Evolutionary conservation across 2,329 filamentous ascomycete genomes (phyloP), one percentile per base, ranked within the genome.

Genomic region (Coleophoma eucalyptorum): DNA sequence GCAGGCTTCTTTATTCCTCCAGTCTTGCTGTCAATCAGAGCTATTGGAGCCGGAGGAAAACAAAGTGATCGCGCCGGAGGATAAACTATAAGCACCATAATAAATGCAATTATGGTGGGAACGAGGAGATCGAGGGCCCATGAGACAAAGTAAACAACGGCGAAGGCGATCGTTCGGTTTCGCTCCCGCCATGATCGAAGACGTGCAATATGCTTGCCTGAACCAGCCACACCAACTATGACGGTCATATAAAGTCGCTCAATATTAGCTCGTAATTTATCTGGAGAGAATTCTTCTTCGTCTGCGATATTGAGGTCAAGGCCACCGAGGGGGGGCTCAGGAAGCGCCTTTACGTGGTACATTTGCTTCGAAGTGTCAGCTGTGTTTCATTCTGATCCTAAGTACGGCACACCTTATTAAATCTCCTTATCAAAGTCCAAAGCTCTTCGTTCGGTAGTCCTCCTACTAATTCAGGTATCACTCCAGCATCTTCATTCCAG

Each of bases 191-290:
- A 96, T 1, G 89, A 93, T 15, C 90, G 78, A 5, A 96, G 69
- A 12, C 90, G 78, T 3, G 81, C 85, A 55, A 92, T 77, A 53
- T 96, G 90, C 61, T 94, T 93, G 53, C 80, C 79, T 15, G 81
- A 78, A 0, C 74, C 77, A 41, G 90, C 77, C 12, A 90, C 43
- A 13, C 83, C 78, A 45, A 92, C 79, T 7, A 87, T 73, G 0
- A 95, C 81, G 0, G 86, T 89, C 78, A 90, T 91, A 65, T 95
- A 95, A 11, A 94, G 72, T 13, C 90, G 77, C 68, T 95, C 90
- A 4, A 94, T 65, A 48, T 87, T 90, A 2, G 85, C 81, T 11
- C 90, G 79, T 42, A 95, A 72, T 69, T 94, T 94, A 62, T 94
- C 89, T 0, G 90, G 89, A 0, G 87, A 89, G 65, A 94, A 94